Evolutionary conservation across 129 eudicot genomes (phyloP), one percentile per base, ranked within the genome.

Genomic region (Chrysanthemum seticuspe): DNA sequence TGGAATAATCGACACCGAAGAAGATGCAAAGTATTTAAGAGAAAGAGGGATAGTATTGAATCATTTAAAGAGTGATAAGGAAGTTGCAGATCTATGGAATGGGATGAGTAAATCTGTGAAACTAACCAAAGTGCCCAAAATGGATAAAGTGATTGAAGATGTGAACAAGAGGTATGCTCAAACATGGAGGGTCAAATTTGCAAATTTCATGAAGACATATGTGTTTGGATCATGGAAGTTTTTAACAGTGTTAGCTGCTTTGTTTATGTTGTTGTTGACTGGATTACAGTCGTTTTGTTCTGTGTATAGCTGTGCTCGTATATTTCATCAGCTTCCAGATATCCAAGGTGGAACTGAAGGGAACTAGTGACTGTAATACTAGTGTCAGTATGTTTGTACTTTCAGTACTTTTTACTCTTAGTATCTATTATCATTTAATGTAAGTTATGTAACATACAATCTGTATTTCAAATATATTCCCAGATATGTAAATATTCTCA

Each of bases 61-160:
- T 68, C 87, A 71, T 49, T 47, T 89, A 83, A 89, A 89, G 81
- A 82, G 87, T 50, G 96, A 89, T 44, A 67, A 84, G 44, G 92
- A 89, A 59, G 92, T 86, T 71, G 96, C 89, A 0, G 70, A 84
- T 25, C 14, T 89, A 31, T 89, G 96, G 96, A 89, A 89, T 18
- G 96, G 92, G 57, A 89, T 89, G 96, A 84, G 83, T 18, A 86
- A 74, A 74, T 89, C 89, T 2, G 65, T 86, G 48, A 84, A 85
- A 55, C 14, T 84, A 34, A 86, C 96, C 1, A 89, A 81, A 71
- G 92, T 87, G 36, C 75, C 78, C 2, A 62, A 52, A 48, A 47
- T 89, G 67, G 96, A 86, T 31, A 78, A 84, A 52, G 88, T 82
- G 71, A 84, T 89, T 75, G 87, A 61, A 63, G 89, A 86, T 61